Percentiles rank a stretch among this genome's conserved stretches.
Conservation (phyloP, 768 basidiomycete species). For the Suillus fuscotomentosus region DNA sequence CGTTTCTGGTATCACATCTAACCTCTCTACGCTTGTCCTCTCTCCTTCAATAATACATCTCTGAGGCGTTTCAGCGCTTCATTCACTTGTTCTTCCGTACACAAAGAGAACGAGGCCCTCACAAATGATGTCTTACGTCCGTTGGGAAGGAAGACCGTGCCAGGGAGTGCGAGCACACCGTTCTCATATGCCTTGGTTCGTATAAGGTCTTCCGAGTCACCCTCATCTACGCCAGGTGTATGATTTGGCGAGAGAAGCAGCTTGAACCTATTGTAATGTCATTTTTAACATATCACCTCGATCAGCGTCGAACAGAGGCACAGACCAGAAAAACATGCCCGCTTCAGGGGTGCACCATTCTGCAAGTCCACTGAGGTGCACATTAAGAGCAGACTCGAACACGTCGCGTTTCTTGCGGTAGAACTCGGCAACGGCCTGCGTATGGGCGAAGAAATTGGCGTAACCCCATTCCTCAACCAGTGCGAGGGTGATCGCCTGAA, state of each 20-base stretch:
- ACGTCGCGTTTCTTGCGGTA: conserved; percentile 72
- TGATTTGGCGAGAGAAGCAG: conserved; percentile 43
- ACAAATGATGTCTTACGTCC: conserved; percentile 71
- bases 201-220: conserved; percentile 74
- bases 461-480: conserved; percentile 73
- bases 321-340: conserved; percentile 89
- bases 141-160: conserved; percentile 76
- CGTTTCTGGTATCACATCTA: background rate
- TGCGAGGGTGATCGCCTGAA: conserved; percentile 59
- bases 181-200: conserved; percentile 70
- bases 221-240: conserved; percentile 34
- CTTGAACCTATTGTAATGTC: conserved; percentile 57
- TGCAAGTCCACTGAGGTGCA: conserved; percentile 75
- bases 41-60: conserved; percentile 33
- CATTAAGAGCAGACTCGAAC: conserved; percentile 74
- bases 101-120: conserved; percentile 78
- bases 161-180: conserved; percentile 90
- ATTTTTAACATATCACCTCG: conserved; percentile 16
- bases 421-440: conserved; percentile 64
- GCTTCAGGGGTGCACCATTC: conserved; percentile 71
- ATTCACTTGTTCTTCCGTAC: conserved; percentile 65
- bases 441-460: conserved; percentile 71
- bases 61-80: conserved; percentile 67
- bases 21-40: conserved; percentile 4
- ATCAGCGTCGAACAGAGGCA: conserved; percentile 13